Base-by-base conservation (phyloP, 176 grass and related monocot species). In the Miscanthus lutarioriparius region DNA sequence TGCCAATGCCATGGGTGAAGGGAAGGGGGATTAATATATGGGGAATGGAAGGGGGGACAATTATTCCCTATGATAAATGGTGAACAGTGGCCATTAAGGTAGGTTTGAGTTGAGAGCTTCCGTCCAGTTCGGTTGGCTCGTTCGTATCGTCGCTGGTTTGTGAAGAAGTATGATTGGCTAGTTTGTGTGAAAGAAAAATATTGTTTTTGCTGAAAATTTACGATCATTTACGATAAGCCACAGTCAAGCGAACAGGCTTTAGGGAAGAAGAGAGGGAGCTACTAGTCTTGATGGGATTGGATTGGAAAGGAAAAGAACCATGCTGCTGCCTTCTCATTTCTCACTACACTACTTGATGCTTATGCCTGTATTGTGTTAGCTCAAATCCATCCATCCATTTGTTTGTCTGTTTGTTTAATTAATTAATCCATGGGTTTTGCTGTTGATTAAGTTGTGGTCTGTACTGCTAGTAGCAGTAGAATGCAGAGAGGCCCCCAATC, bases 61-160 rank as follows among this genome's bases (percentile, higher is more conserved):
- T 94, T 90, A 94, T 85, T 87, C 89, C 82, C 38, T 85, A 5
- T 89, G 85, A 90, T 87, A 79, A 83, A 89, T 85, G 73, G 14
- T 17, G 51, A 75, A 56, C 71, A 65, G 48, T 68, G 20, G 17
- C 7, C 30, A 83, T 72, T 80, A 81, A 80, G 74, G 67, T 87
- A 5, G 45, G 35, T 66, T 36, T 41, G 59, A 6, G 40, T 15
- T 59, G 47, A 22, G 13, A 36, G 27, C 28, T 75, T n/a, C n/a
- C n/a, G n/a, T n/a, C n/a, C n/a, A n/a, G n/a, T n/a, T n/a, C n/a
- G n/a, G n/a, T n/a, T n/a, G n/a, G n/a, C n/a, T n/a, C n/a, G n/a
- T n/a, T n/a, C n/a, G n/a, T n/a, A n/a, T n/a, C n/a, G n/a, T n/a
- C n/a, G n/a, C n/a, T n/a, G n/a, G n/a, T n/a, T n/a, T n/a, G n/a